phyloP scores from a whole-genome alignment of 2,329 filamentous ascomycete genomes.

The Penicillium sp. region DNA sequence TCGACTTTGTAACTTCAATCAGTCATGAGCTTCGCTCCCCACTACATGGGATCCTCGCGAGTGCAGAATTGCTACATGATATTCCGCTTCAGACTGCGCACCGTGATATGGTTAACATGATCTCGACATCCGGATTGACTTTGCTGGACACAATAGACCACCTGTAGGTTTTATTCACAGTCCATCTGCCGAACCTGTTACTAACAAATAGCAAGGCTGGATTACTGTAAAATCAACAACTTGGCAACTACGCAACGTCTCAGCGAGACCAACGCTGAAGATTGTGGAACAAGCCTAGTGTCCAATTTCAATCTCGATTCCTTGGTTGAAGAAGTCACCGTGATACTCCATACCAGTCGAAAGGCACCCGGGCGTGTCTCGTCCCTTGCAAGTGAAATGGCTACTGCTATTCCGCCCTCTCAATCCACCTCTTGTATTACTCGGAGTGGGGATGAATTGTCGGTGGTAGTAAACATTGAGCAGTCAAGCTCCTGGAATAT shows the following conservation, averaged over 20 bases:
- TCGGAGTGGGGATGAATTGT: constrained; percentile 12
- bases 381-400: constrained; percentile 10
- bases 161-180: constrained; percentile 17
- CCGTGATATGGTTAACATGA: constrained; percentile 45
- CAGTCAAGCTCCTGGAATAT: constrained; percentile 29
- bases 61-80: constrained; percentile 49
- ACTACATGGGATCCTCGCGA: constrained; percentile 48
- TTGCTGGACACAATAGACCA: constrained; percentile 49
- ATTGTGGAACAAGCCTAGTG: constrained; percentile 21
- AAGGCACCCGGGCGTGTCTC: constrained; percentile 10
- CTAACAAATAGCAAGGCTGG: constrained; percentile 22
- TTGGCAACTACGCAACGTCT: constrained; percentile 1
- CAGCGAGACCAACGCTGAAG: constrained; percentile 6
- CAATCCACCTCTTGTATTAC: background rate
- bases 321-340: constrained; percentile 30
- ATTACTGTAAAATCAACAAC: constrained; percentile 38
- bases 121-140: constrained; percentile 51
- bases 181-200: accelerated
- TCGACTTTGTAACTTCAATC: constrained; percentile 52
- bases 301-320: constrained; percentile 32
- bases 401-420: background rate
- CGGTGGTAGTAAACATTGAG: constrained; percentile 30
- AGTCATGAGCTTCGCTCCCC: constrained; percentile 52
- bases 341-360: constrained; percentile 28
- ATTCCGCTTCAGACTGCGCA: constrained; percentile 42